Evolutionary conservation across 768 basidiomycete species (phyloP).

Genomic region (Tulasnella sp.): DNA sequence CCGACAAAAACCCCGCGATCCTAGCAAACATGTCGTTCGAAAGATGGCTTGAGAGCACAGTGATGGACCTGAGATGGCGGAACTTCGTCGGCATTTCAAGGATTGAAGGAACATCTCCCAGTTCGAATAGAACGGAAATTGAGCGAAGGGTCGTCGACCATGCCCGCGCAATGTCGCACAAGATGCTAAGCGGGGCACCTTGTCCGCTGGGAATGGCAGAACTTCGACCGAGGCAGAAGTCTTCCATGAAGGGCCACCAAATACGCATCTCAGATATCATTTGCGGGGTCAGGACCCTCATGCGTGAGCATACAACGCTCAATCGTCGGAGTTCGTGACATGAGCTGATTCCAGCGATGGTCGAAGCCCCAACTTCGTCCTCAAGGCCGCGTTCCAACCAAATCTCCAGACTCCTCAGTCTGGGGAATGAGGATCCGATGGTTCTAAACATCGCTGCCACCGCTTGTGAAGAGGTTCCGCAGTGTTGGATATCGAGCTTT

Average conservation of each 20-base stretch:
- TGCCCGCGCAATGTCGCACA: not conserved
- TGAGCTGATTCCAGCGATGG: not conserved
- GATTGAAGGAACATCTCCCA: not conserved
- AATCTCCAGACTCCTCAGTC: not conserved
- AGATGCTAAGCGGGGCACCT: not conserved
- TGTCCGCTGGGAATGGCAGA: not conserved
- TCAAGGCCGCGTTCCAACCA: not conserved
- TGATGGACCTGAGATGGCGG: not conserved
- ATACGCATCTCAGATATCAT: not conserved
- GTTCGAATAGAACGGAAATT: not conserved
- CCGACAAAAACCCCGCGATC: not conserved
- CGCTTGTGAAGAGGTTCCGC: not conserved
- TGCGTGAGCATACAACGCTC: not conserved
- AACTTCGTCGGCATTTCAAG: not conserved
- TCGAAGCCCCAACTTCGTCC: not conserved
- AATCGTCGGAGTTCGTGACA: not conserved
- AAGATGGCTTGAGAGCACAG: not conserved
- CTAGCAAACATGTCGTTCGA: not conserved
- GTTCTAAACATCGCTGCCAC: not conserved
- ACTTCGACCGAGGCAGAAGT: not conserved
- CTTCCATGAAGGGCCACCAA: not conserved
- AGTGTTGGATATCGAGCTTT: not conserved
- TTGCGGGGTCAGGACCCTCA: not conserved
- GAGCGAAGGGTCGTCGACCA: not conserved
- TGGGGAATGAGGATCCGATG: not conserved